These are phyloP conservation scores for Colletotrichum sp. DNA, from an alignment of 2,329 filamentous ascomycete genomes.

Conservation along the genomic window DNA sequence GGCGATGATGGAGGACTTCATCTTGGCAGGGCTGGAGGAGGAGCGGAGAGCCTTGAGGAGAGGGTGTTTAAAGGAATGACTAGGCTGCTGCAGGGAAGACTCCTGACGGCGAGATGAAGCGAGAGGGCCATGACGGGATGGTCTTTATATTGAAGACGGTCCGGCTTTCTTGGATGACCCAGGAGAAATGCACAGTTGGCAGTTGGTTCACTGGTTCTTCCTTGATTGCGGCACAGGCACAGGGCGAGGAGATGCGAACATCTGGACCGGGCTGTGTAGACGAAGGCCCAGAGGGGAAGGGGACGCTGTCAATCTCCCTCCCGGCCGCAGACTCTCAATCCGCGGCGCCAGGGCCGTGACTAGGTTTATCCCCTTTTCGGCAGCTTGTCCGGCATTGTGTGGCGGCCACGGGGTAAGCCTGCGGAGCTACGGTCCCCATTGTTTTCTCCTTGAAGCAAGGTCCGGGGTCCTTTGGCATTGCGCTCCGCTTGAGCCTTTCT, in stretches of 20 bases:
- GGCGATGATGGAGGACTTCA: slow-evolving; percentile 13
- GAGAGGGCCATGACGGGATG: neutral
- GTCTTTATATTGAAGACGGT: slow-evolving; percentile 17
- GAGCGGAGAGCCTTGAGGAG: neutral
- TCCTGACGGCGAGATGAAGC: slow-evolving; percentile 6
- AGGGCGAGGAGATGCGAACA: neutral
- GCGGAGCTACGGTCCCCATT: neutral
- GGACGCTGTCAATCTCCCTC: slow-evolving; percentile 1
- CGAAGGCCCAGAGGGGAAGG: neutral
- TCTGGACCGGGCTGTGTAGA: neutral
- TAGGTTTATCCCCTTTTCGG: slow-evolving; percentile 4
- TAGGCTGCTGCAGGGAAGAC: slow-evolving; percentile 18
- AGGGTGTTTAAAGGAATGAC: slow-evolving; percentile 10
- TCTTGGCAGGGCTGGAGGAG: slow-evolving; percentile 1
- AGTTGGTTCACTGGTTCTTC: neutral
- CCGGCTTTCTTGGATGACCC: neutral
- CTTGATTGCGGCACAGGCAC: neutral
- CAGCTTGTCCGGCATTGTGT: neutral
- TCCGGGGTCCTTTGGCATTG: neutral
- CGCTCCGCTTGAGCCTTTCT: neutral
- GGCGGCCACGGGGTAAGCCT: neutral
- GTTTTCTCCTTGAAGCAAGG: slow-evolving; percentile 6
- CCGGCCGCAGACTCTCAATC: neutral
- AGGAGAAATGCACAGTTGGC: neutral
- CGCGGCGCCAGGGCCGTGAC: neutral